Evolutionary conservation across 148 eudicot genomes (phyloP).

Genomic region (Fagopyrum homotropicum): DNA sequence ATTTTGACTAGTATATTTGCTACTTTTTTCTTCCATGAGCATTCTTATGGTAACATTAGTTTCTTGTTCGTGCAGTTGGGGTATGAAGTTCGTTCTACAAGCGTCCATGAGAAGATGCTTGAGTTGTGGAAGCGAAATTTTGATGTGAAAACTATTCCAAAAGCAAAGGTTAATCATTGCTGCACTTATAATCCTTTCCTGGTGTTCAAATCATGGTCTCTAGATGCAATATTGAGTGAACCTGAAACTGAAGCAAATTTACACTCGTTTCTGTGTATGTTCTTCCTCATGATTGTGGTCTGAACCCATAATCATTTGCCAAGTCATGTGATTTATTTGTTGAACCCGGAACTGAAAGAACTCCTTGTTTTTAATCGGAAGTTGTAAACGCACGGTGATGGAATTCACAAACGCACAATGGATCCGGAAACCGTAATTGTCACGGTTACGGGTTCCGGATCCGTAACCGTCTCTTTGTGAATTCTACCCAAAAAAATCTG

Average conservation of each 20-base stretch:
- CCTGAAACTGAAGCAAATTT: background rate
- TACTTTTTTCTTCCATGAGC: background rate
- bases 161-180: conserved; percentile 49
- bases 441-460: too few species aligned
- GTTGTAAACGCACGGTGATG: too few species aligned
- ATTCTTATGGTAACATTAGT: background rate
- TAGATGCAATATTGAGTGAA: background rate
- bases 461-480: too few species aligned
- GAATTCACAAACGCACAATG: too few species aligned
- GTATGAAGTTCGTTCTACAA: conserved; percentile 88
- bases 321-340: background rate
- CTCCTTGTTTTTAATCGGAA: too few species aligned
- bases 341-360: background rate
- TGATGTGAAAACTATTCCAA: conserved; percentile 70
- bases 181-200: background rate
- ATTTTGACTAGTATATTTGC: background rate
- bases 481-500: too few species aligned
- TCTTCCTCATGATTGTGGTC: background rate
- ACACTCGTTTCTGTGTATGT: background rate
- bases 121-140: conserved; percentile 71
- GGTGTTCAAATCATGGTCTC: background rate
- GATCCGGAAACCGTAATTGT: too few species aligned
- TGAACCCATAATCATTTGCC: background rate
- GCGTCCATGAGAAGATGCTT: conserved; percentile 90
- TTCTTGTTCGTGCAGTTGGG: conserved; percentile 49